phyloP scores from a whole-genome alignment of 345 rosid species.

The Microthlaspi erraticum region DNA sequence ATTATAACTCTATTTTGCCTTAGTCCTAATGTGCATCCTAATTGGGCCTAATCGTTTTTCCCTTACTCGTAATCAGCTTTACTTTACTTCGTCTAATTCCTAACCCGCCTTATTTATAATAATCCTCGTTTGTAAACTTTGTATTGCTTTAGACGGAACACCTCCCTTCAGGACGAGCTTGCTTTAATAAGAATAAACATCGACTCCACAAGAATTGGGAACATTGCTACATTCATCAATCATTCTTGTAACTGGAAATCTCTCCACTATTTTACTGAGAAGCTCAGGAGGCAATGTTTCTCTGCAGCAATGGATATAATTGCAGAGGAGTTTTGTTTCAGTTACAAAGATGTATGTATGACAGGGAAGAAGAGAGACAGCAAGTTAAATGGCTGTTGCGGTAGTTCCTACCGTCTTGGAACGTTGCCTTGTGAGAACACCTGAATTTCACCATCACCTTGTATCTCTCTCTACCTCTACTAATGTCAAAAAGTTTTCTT shows the following conservation, averaged over 20 bases:
- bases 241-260: conserved; percentile 88
- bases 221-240: conserved; percentile 78
- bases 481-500: neutral
- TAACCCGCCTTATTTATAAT: no score
- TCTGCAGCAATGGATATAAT: conserved; percentile 72
- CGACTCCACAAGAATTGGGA: conserved; percentile 80
- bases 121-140: no score
- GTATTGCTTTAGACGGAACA: no score
- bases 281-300: conserved; percentile 76
- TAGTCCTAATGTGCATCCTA: no score
- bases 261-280: conserved; percentile 63
- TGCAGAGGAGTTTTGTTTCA: conserved; percentile 67
- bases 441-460: conserved; percentile 32
- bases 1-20: no score
- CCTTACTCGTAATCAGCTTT: no score
- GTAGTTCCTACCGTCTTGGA: conserved; percentile 69
- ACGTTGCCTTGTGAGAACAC: conserved; percentile 76
- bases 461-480: neutral
- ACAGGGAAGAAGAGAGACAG: conserved; percentile 37
- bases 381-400: conserved; percentile 72
- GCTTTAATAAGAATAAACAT: conserved; percentile 85
- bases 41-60: no score
- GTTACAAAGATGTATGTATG: conserved; percentile 70
- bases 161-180: conserved; percentile 85
- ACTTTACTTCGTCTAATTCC: no score